Conservation (phyloP, 495 filamentous ascomycete species). For the Peziza echinospora region DNA sequence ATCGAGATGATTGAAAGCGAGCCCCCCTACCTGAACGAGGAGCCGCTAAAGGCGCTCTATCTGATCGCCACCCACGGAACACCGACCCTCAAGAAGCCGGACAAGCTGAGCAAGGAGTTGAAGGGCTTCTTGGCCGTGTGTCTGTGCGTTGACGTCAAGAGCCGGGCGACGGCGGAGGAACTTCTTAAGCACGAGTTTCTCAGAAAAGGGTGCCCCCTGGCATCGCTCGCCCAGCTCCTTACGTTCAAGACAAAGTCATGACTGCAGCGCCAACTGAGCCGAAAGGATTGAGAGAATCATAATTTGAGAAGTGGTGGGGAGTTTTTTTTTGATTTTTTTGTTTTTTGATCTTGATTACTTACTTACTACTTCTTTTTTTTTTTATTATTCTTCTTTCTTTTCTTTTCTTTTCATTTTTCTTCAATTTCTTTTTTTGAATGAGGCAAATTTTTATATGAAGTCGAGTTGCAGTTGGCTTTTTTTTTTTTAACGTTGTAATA, state of each 20-base stretch:
- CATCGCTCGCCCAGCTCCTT: slow-evolving; percentile 65
- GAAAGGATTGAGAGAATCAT: slow-evolving; percentile 6
- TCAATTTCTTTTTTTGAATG: too few relatives aligned
- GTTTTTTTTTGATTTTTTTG: slow-evolving; percentile 1
- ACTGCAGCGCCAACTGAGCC: background rate
- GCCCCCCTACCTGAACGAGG: slow-evolving; percentile 92
- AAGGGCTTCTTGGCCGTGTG: slow-evolving; percentile 91
- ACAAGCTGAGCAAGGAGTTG: slow-evolving; percentile 87
- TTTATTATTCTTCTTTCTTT: background rate
- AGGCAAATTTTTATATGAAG: too few relatives aligned
- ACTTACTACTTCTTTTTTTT: background rate
- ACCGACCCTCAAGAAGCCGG: slow-evolving; percentile 86
- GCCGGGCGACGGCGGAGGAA: slow-evolving; percentile 74
- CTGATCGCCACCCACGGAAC: slow-evolving; percentile 96
- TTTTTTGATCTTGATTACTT: background rate
- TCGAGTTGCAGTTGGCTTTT: too few relatives aligned
- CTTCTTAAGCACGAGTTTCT: slow-evolving; percentile 61
- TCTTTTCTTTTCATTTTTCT: slow-evolving; percentile 1
- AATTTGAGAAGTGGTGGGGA: background rate
- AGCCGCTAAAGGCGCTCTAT: slow-evolving; percentile 89
- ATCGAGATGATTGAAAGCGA: slow-evolving; percentile 99
- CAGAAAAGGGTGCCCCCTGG: slow-evolving; percentile 54
- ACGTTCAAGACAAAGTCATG: slow-evolving; percentile 38
- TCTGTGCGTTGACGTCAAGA: slow-evolving; percentile 88
- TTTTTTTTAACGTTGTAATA: too few relatives aligned